These are phyloP conservation scores for Boletus subcaerulescens DNA, from an alignment of 768 basidiomycete genomes.

Conservation along the genomic window DNA sequence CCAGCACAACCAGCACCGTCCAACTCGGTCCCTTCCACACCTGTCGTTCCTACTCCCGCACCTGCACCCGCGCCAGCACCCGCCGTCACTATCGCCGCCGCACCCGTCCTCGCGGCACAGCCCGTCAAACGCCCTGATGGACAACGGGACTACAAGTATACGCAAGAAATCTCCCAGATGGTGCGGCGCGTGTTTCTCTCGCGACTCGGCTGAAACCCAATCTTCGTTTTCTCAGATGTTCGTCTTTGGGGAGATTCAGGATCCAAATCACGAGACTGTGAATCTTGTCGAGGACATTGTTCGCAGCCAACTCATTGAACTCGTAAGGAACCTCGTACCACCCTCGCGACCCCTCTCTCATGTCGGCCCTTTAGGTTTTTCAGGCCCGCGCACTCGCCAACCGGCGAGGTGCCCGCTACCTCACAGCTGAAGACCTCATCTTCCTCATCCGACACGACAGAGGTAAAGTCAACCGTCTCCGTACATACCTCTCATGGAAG, in stretches of 20 bases:
- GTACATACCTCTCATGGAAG: constrained; percentile 96
- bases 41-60: constrained; percentile 12
- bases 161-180: constrained; percentile 94
- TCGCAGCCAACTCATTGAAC: constrained; percentile 84
- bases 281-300: constrained; percentile 96
- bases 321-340: constrained; percentile 42
- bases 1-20: constrained; percentile 10
- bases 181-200: constrained; percentile 36
- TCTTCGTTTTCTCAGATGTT: constrained; percentile 65
- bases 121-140: constrained; percentile 23
- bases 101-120: constrained; percentile 6
- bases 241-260: constrained; percentile 93
- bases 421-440: constrained; percentile 92
- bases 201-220: neutral
- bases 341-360: neutral
- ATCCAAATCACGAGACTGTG: constrained; percentile 82
- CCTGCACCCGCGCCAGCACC: neutral
- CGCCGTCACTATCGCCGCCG: constrained; percentile 4
- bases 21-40: constrained; percentile 21
- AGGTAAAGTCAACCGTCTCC: constrained; percentile 87
- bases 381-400: constrained; percentile 84
- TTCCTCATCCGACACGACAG: constrained; percentile 94
- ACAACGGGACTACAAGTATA: constrained; percentile 77
- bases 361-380: constrained; percentile 55
- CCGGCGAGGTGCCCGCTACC: constrained; percentile 78